Base-by-base conservation (phyloP, 441 rosid genomes). In the Gossypium gossypioides region DNA sequence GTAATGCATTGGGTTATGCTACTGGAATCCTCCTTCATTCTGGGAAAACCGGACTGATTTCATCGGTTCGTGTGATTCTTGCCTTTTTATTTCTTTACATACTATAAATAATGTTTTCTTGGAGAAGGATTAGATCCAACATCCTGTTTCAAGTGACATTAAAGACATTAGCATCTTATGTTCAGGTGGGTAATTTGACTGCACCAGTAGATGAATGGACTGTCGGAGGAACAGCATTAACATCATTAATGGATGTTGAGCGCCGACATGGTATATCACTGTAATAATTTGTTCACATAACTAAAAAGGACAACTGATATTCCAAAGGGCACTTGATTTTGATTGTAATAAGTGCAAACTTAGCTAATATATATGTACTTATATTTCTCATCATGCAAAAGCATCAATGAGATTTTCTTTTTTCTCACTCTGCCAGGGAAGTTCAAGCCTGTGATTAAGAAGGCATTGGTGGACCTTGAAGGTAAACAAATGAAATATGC, bases 381-480 rank as follows among this genome's bases (percentile, higher is more conserved):
- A 22, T 21, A 64, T 21, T 44, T 27, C 34, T 65, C 69, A 42
- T 42, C 52, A 63, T 18, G 9, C 22, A 22, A 29, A 65, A 42
- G 70, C 52, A 48, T 67, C 44, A 48, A 9, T 67, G 24, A 25
- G 42, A 46, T 2, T 66, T 46, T 46, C 13, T 40, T 66, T 8
- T 54, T 67, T 9, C 12, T 42, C 56, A 2, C 12, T 51, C 6
- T 2, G 55, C 16, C 80, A 95, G 97, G 99, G 59, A 92, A 89
- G 71, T 87, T 83, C 81, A 95, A 95, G 85, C 98, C 96, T 57
- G 99, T 95, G 80, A 91, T 95, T 78, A 95, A 95, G 93, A 95
- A 95, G 85, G 98, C 99, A 66, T 92, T 92, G 93, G 99, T 95
- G 77, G 99, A 95, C 81, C 97, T 95, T 27, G 96, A 92, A 12